Evolutionary conservation across 139 green algal species (phyloP).

Genomic region (Deuterostichococcus epilithicus): DNA sequence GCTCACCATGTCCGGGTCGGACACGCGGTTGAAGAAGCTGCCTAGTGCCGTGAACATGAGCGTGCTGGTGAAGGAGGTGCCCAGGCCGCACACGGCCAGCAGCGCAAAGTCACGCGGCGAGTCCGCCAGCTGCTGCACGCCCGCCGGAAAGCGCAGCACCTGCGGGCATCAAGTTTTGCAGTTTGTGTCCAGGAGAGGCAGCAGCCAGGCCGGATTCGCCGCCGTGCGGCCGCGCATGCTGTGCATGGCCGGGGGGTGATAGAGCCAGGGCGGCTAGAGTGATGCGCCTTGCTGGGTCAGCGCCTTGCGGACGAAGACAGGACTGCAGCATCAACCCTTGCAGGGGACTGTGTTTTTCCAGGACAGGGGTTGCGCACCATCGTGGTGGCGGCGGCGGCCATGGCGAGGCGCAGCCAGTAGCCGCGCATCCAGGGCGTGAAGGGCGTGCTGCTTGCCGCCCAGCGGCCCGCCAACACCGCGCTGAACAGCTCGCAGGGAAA

Average conservation of each 20-base stretch:
- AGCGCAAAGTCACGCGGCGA: conserved; percentile 40
- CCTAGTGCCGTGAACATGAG: conserved; percentile 87
- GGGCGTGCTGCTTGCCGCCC: conserved; percentile 41
- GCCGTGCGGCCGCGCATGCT: no score
- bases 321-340: no score
- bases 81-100: conserved; percentile 53
- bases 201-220: neutral
- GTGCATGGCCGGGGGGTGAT: no score
- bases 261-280: no score
- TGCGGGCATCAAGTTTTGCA: conserved; percentile 18
- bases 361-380: conserved; percentile 9
- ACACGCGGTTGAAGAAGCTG: conserved; percentile 74
- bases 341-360: no score
- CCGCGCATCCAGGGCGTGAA: conserved; percentile 68
- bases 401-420: conserved; percentile 54
- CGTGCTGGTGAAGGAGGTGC: conserved; percentile 70
- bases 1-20: conserved; percentile 42
- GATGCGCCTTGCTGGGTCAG: no score
- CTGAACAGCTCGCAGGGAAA: conserved; percentile 82
- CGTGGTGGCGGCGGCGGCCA: conserved; percentile 30
- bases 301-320: no score
- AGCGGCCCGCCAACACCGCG: conserved; percentile 77
- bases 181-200: neutral
- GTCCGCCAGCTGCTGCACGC: conserved; percentile 36
- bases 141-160: conserved; percentile 17